Evolutionary conservation across 1,284 basidiomycete genomes (phyloP).

Genomic region (Melampsora larici-populina): DNA sequence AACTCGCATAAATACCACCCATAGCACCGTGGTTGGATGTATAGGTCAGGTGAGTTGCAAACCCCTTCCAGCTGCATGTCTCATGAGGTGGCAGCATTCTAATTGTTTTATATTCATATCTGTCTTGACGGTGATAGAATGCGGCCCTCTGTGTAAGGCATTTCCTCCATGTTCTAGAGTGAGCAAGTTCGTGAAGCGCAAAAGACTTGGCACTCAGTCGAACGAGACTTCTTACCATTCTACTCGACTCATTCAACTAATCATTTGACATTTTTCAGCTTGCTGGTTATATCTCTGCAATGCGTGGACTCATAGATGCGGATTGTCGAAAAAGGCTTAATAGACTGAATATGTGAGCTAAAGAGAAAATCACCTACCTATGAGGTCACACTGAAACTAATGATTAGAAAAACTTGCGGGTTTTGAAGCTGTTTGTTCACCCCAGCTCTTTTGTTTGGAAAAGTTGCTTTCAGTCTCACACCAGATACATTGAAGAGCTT

Average conservation of each 20-base stretch:
- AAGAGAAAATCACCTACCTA: background rate
- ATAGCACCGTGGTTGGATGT: slow-evolving; percentile 20
- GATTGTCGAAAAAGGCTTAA: slow-evolving; percentile 13
- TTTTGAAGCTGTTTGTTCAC: slow-evolving; percentile 51
- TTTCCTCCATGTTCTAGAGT: too few relatives aligned
- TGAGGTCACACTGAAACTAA: background rate
- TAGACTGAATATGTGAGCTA: slow-evolving; percentile 35
- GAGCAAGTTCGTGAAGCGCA: background rate
- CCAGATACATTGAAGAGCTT: slow-evolving; percentile 55
- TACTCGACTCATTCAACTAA: background rate
- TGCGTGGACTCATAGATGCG: background rate
- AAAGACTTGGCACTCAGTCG: background rate
- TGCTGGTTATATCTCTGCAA: slow-evolving; percentile 32
- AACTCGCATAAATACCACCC: too few relatives aligned
- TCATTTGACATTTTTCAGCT: background rate
- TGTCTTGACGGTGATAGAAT: background rate
- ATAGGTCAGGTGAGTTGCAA: slow-evolving; percentile 12
- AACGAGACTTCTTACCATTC: background rate
- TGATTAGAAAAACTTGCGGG: slow-evolving; percentile 44
- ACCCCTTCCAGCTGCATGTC: background rate
- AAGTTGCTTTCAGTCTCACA: slow-evolving; percentile 56
- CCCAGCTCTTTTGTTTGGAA: slow-evolving; percentile 55
- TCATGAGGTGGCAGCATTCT: background rate
- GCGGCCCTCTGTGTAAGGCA: slow-evolving; percentile 32
- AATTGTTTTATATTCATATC: background rate